Conservation (phyloP, 176 grass and related monocot genomes). For the Carex littledalei region DNA sequence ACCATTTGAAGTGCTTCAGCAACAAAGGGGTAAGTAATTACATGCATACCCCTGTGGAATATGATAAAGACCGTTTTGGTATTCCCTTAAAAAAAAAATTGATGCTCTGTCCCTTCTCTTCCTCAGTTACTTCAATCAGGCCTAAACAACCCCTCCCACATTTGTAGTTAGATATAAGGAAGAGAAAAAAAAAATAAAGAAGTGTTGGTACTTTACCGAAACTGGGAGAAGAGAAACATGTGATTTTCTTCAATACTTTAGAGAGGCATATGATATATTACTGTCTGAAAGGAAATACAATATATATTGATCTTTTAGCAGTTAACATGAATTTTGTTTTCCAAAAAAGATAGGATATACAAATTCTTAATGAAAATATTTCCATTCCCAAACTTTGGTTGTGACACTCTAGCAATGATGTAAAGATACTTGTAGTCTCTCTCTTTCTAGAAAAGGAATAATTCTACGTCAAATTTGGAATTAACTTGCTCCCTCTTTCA, state of each 20-base stretch:
- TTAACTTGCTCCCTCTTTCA: neutral
- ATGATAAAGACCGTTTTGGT: neutral
- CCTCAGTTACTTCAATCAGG: neutral
- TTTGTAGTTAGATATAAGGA: neutral
- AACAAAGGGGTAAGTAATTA: neutral
- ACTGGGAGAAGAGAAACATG: neutral
- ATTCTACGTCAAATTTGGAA: neutral
- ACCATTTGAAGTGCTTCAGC: neutral
- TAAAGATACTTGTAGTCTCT: neutral
- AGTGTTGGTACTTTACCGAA: neutral
- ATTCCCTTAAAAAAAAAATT: neutral
- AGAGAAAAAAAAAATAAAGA: neutral
- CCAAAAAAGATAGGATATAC: neutral
- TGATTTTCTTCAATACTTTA: neutral
- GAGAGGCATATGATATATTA: neutral
- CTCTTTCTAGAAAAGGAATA: neutral
- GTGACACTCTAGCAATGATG: neutral
- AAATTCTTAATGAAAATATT: neutral
- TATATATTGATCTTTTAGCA: neutral
- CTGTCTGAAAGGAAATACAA: neutral
- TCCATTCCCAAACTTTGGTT: neutral
- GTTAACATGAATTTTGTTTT: neutral
- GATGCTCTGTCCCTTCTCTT: neutral
- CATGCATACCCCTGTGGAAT: neutral
- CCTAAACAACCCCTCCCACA: neutral